Conservation (phyloP, 2,329 filamentous ascomycete genomes). For the Tricladium varicosporioides region DNA sequence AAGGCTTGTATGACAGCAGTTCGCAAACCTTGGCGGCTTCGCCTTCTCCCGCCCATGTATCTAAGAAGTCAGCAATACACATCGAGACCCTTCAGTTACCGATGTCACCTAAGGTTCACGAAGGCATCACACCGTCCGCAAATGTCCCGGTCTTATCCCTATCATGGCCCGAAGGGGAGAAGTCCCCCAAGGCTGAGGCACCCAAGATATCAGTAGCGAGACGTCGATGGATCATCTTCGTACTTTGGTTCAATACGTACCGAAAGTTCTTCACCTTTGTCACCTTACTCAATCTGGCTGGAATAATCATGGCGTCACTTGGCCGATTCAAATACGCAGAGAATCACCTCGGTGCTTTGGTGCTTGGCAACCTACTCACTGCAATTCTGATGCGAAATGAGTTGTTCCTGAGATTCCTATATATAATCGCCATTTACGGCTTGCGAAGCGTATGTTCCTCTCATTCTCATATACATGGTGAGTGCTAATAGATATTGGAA, state of each 20-base stretch:
- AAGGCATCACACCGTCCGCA: constrained; percentile 34
- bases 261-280: constrained; percentile 41
- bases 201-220: constrained; percentile 10
- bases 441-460: constrained; percentile 35
- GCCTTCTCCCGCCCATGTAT: constrained; percentile 23
- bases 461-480: background rate
- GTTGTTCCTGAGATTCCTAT: constrained; percentile 38
- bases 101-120: constrained; percentile 32
- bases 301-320: constrained; percentile 36
- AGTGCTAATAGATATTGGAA: constrained; percentile 9
- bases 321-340: constrained; percentile 38
- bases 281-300: constrained; percentile 36
- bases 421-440: constrained; percentile 39
- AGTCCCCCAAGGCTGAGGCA: constrained; percentile 5
- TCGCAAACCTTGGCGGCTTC: constrained; percentile 22
- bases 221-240: constrained; percentile 36
- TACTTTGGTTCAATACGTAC: constrained; percentile 43
- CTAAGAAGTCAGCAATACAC: constrained; percentile 21
- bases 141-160: constrained; percentile 30
- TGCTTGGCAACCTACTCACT: constrained; percentile 40
- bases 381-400: constrained; percentile 42
- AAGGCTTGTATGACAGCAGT: constrained; percentile 35
- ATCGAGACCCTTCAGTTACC: constrained; percentile 26
- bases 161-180: constrained; percentile 20
- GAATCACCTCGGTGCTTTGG: constrained; percentile 39